Evolutionary conservation across 2,329 filamentous ascomycete species (phyloP).

Genomic region (Ophiognomonia clavigignenti-juglandacearum): DNA sequence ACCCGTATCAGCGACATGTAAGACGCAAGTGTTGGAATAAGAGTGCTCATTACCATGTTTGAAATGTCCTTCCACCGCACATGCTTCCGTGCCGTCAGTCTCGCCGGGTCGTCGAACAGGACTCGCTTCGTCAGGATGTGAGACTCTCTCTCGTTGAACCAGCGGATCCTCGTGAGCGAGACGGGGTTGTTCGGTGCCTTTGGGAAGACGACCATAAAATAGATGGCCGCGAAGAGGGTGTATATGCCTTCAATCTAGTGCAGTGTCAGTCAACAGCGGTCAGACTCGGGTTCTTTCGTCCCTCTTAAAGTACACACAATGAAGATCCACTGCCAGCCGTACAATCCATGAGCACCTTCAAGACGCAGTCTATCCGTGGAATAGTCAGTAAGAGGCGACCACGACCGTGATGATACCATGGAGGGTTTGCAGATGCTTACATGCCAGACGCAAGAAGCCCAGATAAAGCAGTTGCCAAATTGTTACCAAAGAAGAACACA

Average conservation of each 20-base stretch:
- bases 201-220: constrained; percentile 28
- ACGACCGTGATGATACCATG: no score
- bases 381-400: no score
- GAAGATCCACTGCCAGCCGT: constrained; percentile 32
- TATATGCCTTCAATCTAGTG: constrained; percentile 31
- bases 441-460: constrained; percentile 40
- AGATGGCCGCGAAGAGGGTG: constrained; percentile 27
- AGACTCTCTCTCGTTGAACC: constrained; percentile 21
- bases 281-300: no score
- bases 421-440: not conserved
- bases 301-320: constrained; percentile 16
- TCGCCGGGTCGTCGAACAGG: constrained; percentile 30
- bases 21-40: no score
- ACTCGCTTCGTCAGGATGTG: constrained; percentile 30
- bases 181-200: constrained; percentile 12
- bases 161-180: constrained; percentile 5
- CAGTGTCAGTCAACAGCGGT: no score
- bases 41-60: constrained; percentile 27
- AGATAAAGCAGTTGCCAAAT: constrained; percentile 32
- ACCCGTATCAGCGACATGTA: not conserved
- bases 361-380: constrained; percentile 22
- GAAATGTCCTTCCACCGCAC: constrained; percentile 29
- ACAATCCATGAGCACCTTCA: constrained; percentile 24
- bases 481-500: constrained; percentile 40
- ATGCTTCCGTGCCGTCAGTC: constrained; percentile 24